phyloP scores from a whole-genome alignment of 306 rosid genomes.

The Senna tora region DNA sequence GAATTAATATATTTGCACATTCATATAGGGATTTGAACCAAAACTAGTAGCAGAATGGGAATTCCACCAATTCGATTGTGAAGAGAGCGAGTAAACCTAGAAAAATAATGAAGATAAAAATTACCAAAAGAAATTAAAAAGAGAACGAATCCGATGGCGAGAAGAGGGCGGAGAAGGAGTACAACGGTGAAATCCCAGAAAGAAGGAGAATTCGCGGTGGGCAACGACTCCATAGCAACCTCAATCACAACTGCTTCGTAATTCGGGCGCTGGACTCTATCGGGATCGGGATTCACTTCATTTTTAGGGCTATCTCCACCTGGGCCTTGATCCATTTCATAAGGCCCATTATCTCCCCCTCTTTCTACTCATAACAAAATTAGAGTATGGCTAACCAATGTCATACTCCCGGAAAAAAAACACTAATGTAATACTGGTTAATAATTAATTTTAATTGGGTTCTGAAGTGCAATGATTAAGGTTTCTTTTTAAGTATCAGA shows the following conservation, averaged over 20 bases:
- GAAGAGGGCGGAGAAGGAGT: conserved; percentile 61
- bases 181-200: conserved; percentile 52
- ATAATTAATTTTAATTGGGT: no score
- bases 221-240: conserved; percentile 42
- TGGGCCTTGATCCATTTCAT: no score
- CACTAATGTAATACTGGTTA: no score
- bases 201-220: conserved; percentile 36
- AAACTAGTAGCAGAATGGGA: neutral
- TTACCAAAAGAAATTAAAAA: conserved; percentile 64
- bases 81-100: neutral
- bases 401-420: no score
- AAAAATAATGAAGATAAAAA: neutral
- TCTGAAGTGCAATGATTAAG: no score
- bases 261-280: neutral
- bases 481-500: no score
- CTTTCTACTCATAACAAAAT: no score
- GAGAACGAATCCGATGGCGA: conserved; percentile 62
- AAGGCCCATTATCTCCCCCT: no score
- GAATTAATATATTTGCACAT: neutral
- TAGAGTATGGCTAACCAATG: no score
- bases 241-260: neutral
- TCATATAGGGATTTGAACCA: neutral
- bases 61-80: neutral
- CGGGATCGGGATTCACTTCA: no score
- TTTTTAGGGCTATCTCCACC: no score